phyloP scores from a whole-genome alignment of 2,329 filamentous ascomycete species.

The Phyllosticta citriasiana region DNA sequence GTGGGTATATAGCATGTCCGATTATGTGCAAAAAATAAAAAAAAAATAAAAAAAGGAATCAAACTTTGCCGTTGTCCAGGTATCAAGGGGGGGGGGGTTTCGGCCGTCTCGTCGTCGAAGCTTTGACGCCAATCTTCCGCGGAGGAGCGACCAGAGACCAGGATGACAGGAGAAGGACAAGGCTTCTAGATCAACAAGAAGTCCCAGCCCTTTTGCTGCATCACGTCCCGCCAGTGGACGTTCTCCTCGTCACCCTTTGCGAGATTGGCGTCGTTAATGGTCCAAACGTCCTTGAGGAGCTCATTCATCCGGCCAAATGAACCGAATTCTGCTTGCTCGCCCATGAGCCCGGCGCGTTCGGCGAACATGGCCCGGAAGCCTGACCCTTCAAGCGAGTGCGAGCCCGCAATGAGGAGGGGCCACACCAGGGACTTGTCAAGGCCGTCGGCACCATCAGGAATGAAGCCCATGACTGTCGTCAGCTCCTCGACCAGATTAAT shows the following conservation, averaged over 20 bases:
- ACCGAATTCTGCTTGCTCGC: conserved; percentile 67
- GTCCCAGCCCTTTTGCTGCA: conserved; percentile 86
- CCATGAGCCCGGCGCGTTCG: conserved; percentile 63
- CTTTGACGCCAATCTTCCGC: conserved; percentile 1
- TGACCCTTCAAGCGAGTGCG: conserved; percentile 62
- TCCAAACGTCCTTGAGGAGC: conserved; percentile 76
- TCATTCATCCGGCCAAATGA: conserved; percentile 76
- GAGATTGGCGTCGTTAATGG: conserved; percentile 54
- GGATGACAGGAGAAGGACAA: conserved; percentile 19
- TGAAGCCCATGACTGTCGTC: conserved; percentile 64
- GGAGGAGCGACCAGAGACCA: conserved; percentile 18
- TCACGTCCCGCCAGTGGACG: conserved; percentile 90
- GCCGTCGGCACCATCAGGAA: conserved; percentile 70
- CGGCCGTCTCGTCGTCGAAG: conserved; percentile 8
- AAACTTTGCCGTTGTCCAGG: conserved; percentile 16
- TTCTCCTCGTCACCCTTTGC: conserved; percentile 46
- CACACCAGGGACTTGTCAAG: conserved; percentile 88
- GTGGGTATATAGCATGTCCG: conserved; percentile 29
- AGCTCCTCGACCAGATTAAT: conserved; percentile 70
- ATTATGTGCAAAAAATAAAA: conserved; percentile 27
- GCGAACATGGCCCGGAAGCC: conserved; percentile 69
- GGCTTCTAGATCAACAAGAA: conserved; percentile 67
- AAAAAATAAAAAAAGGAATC: conserved; percentile 8
- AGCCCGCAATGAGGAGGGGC: conserved; percentile 83
- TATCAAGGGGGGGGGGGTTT: conserved; percentile 9